Evolutionary conservation across 805 yeast species (phyloP), one percentile per base, ranked within the genome.

Genomic region (Pichia sporocuriosa): DNA sequence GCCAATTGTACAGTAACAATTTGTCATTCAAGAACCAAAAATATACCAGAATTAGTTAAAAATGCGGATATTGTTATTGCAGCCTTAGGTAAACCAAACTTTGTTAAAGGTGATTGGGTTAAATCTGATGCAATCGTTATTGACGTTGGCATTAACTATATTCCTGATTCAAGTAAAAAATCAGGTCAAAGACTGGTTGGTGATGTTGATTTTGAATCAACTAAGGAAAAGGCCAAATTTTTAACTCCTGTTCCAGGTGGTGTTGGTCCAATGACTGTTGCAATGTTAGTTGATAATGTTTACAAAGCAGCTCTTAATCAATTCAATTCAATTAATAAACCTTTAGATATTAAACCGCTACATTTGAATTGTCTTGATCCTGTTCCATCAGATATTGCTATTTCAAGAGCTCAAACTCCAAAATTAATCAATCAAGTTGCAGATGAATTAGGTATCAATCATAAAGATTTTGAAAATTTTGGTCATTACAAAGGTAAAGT

Each of bases 211-310:
- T 82, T 70, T 50, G 77, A 70, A 36, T 63, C 72, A 28, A 77
- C 81, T 42, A 63, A 66, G 39, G 62, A 66, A 29, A 73, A 69
- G 49, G 80, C 88, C 4, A 69, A 80, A 7, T 70, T 72, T 53
- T 69, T 84, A 49, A 84, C 94, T n/a, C 94, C 94, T 9, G 94
- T 84, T 44, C 94, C 94, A 39, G 94, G 94, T 59, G 94, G 94
- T 51, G 94, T 84, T 49, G 94, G 94, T 39, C 94, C 94, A 57
- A 84, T 84, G 94, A 84, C 94, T 12, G 90, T 84, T 35, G 93
- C 93, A 22, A 80, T 81, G 77, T 67, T 84, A 43, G 75, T 82
- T 60, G 78, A 77, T 50, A 84, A 84, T 59, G 88, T 84, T 23
- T 66, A 79, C 29, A 63, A 69, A 42, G 82, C 89, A 39, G 89